Conservation (phyloP, 768 basidiomycete genomes). For the Cystofilobasidium macerans region DNA sequence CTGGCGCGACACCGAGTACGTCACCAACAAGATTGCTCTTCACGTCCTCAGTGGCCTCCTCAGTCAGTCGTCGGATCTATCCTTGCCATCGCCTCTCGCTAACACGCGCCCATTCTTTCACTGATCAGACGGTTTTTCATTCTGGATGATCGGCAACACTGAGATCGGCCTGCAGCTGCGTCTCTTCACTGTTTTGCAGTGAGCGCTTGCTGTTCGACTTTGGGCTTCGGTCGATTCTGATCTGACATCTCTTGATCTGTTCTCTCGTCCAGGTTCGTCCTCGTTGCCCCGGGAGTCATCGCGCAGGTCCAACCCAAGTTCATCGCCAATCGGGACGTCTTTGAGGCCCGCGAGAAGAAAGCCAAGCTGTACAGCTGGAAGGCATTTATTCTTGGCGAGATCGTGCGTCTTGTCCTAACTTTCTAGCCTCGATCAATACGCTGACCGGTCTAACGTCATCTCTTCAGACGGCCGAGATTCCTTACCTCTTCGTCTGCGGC, state of each 20-base stretch:
- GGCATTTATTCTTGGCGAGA: conserved; percentile 33
- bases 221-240: neutral
- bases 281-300: conserved; percentile 21
- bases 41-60: conserved; percentile 7
- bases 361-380: conserved; percentile 32
- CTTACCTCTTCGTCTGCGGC: conserved; percentile 29
- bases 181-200: conserved; percentile 14
- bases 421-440: too few species aligned
- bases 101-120: neutral
- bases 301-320: conserved; percentile 17
- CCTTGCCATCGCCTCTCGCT: neutral
- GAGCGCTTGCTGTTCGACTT: neutral
- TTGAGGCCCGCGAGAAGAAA: conserved; percentile 31
- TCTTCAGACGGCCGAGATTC: conserved; percentile 28
- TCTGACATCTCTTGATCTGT: neutral
- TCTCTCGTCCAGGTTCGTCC: conserved; percentile 4
- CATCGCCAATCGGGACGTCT: conserved; percentile 14
- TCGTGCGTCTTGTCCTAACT: conserved; percentile 19
- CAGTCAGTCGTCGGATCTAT: neutral
- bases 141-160: conserved; percentile 22
- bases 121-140: conserved; percentile 10
- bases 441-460: too few species aligned
- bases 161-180: conserved; percentile 8
- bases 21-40: neutral
- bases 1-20: conserved; percentile 11